Evolutionary conservation across 106 monocot species (phyloP), one percentile per base, ranked within the genome.

Genomic region (Posidonia australis): DNA sequence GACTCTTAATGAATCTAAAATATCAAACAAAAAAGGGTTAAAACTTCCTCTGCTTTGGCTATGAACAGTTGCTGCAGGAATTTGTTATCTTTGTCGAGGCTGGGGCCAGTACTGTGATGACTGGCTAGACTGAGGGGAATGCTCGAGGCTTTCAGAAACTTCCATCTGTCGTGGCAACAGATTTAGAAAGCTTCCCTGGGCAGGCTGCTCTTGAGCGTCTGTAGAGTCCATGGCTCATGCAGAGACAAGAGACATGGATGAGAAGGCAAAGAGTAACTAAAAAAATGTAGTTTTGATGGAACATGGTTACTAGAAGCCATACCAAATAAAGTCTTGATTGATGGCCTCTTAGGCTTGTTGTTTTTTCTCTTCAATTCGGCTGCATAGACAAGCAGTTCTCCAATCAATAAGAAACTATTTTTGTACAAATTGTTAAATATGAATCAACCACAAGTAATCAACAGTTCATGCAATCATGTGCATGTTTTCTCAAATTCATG

Each of bases 251-350:
- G 52, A 53, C 1, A 20, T 9, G 16, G 16, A 23, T 28, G 66
- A 66, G 19, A 54, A n/a, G 9, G 30, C 48, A 0, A 3, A 47
- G 18, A 49, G n/a, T 28, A 46, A 47, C 16, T 51, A 29, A 28
- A 43, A 23, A 1, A 46, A 44, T 31, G 32, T 19, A 57, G 21
- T 36, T 52, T 30, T 29, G 17, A 57, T 12, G 26, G 21, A 24
- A 62, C 18, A 12, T 27, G 14, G 42, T 14, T 26, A 70, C 16
- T 13, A 18, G 17, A 68, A 14, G 16, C 18, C 41, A 20, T 73
- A 87, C 87, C 87, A 70, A 87, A 87, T n/a, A 87, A 66, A 36
- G 83, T 63, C 63, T 82, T 87, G 69, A 87, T 80, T n/a, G 87
- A 83, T 27, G 87, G 87, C 62, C 87, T 80, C 67, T 83, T 87